These are phyloP conservation scores for Durotheca rogersii DNA, from an alignment of 495 filamentous ascomycete genomes.

Conservation along the genomic window DNA sequence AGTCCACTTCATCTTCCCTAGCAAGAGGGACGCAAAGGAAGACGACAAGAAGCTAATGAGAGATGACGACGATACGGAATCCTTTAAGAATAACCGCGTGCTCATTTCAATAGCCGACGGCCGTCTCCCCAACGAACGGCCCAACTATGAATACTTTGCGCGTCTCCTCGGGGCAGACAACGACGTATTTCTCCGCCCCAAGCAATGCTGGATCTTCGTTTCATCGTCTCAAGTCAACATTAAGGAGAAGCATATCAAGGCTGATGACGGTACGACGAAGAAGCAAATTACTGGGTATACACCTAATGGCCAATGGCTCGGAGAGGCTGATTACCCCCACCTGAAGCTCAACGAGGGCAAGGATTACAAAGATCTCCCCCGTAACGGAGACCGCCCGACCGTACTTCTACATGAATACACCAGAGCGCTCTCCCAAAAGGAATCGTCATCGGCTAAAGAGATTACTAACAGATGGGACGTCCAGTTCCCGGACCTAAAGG, in stretches of 20 bases:
- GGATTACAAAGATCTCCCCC: conserved; percentile 37
- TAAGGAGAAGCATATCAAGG: conserved; percentile 35
- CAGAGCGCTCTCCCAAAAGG: conserved; percentile 41
- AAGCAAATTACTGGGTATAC: conserved; percentile 35
- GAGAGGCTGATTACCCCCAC: conserved; percentile 47
- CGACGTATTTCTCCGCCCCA: conserved; percentile 43
- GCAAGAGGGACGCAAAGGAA: conserved; percentile 32
- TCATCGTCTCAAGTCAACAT: conserved; percentile 43
- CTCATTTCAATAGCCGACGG: conserved; percentile 53
- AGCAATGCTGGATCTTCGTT: conserved; percentile 49
- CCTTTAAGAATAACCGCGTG: conserved; percentile 55
- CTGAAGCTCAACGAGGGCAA: conserved; percentile 46
- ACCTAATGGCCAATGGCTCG: conserved; percentile 39
- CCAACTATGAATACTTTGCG: conserved; percentile 53
- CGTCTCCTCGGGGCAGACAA: conserved; percentile 45
- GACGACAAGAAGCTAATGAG: conserved; percentile 34
- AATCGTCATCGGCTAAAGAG: conserved; percentile 45
- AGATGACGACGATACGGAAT: conserved; percentile 47
- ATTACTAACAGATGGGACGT: conserved; percentile 44
- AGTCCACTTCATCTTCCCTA: conserved; percentile 53
- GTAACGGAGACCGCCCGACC: conserved; percentile 30
- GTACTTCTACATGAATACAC: conserved; percentile 52
- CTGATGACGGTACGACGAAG: conserved; percentile 34
- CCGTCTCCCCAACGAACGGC: conserved; percentile 47
- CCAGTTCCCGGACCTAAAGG: conserved; percentile 46